Percentiles rank a stretch among this genome's conserved stretches.
These are phyloP conservation scores for Penicillium frequentans DNA, from an alignment of 2,329 filamentous ascomycete species.

Conservation along the genomic window DNA sequence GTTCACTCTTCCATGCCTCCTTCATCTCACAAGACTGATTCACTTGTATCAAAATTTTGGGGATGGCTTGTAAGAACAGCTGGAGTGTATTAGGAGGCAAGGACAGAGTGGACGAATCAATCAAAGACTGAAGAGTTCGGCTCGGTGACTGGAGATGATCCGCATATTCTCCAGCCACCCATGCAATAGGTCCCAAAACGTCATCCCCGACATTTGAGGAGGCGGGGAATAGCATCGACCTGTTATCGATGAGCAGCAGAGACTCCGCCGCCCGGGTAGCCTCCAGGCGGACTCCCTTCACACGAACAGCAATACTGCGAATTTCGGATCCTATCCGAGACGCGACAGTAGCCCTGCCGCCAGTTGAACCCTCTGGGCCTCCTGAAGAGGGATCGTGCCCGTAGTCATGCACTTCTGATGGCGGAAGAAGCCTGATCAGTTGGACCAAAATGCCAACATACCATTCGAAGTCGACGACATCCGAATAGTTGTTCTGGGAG, in stretches of 20 bases:
- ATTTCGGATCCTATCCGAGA: conserved; percentile 74
- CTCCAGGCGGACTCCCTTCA: conserved; percentile 75
- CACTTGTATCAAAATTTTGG: conserved; percentile 78
- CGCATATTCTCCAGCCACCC: conserved; percentile 88
- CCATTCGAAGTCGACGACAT: conserved; percentile 92
- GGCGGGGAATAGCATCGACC: conserved; percentile 57
- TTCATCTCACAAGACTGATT: conserved; percentile 66
- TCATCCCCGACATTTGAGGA: conserved; percentile 55
- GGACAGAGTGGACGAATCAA: conserved; percentile 64
- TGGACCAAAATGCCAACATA: conserved; percentile 89
- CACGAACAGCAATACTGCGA: conserved; percentile 87
- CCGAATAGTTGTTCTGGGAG: conserved; percentile 80
- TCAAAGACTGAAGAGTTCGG: conserved; percentile 69
- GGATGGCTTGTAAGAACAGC: conserved; percentile 77
- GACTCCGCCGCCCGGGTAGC: conserved; percentile 81
- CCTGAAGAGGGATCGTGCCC: conserved; percentile 15
- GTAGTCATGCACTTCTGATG: conserved; percentile 22
- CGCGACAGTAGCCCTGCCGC: conserved; percentile 26
- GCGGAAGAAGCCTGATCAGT: conserved; percentile 65
- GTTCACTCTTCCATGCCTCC: conserved; percentile 71
- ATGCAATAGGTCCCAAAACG: conserved; percentile 73
- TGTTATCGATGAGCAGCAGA: conserved; percentile 62
- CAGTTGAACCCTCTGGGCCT: conserved; percentile 10
- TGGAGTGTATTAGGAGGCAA: conserved; percentile 68
- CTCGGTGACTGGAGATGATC: conserved; percentile 68